A percentile compares a stretch with the other conserved stretches of the same genome.
These are phyloP conservation scores for Aureobasidium sp. DNA, from an alignment of 2,329 filamentous ascomycete species.

Conservation along the genomic window DNA sequence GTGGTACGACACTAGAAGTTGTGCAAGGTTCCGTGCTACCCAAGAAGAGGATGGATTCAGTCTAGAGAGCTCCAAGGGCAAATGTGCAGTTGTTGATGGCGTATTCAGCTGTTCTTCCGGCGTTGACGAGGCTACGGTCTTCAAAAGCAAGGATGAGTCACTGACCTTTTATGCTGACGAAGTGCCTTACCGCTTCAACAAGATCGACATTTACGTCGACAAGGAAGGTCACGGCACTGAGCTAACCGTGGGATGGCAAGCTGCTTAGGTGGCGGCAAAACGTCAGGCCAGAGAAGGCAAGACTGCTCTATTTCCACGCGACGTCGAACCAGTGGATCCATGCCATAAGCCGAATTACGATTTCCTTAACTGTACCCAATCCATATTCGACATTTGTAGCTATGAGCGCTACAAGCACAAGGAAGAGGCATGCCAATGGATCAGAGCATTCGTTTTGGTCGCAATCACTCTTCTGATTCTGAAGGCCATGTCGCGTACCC, in stretches of 20 bases:
- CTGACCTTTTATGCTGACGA: slow-evolving; percentile 51
- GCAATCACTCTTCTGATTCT: background rate
- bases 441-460: background rate
- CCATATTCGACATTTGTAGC: background rate
- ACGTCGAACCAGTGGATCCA: background rate
- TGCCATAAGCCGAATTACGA: background rate
- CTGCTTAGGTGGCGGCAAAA: slow-evolving; percentile 31
- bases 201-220: slow-evolving; percentile 48
- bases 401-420: background rate
- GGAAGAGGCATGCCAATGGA: background rate
- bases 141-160: slow-evolving; percentile 41
- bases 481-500: background rate
- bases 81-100: slow-evolving; percentile 61
- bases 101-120: slow-evolving; percentile 61
- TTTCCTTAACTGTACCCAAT: background rate
- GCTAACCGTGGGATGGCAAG: slow-evolving; percentile 45
- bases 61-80: slow-evolving; percentile 63
- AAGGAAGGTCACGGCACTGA: slow-evolving; percentile 31
- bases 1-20: slow-evolving; percentile 74
- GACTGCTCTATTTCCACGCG: background rate
- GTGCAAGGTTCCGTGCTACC: slow-evolving; percentile 69
- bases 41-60: slow-evolving; percentile 56
- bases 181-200: slow-evolving; percentile 47
- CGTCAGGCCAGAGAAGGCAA: slow-evolving; percentile 35
- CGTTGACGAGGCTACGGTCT: slow-evolving; percentile 47